A percentile compares a stretch with the other conserved stretches of the same genome.
Evolutionary conservation across 441 rosid species (phyloP).

Genomic region (Manihot esculenta): DNA sequence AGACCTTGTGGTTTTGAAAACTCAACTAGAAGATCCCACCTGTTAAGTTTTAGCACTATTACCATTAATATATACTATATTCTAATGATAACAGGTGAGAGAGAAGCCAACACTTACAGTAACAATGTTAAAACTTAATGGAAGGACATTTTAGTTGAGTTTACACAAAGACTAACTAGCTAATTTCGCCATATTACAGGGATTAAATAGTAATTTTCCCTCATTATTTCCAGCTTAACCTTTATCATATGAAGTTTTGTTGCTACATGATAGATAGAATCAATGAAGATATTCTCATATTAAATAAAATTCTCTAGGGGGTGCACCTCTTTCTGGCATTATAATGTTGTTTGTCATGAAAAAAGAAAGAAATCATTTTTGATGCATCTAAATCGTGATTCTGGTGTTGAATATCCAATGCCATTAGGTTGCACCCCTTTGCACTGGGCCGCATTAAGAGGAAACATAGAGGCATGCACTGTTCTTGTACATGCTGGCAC

Average conservation of each 20-base stretch:
- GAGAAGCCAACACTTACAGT: no score
- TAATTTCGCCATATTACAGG: no score
- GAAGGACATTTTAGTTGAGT: no score
- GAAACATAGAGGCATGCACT: slow-evolving; percentile 75
- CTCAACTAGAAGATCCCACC: no score
- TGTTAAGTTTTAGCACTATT: no score
- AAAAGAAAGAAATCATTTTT: not conserved
- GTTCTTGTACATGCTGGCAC: slow-evolving; percentile 88
- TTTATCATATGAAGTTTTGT: not conserved
- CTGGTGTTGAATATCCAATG: slow-evolving; percentile 23
- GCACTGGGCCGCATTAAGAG: slow-evolving; percentile 90
- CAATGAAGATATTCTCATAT: not conserved
- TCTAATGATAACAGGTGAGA: no score
- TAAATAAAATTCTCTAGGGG: not conserved
- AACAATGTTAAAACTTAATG: no score
- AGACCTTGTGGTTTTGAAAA: no score
- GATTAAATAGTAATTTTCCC: no score
- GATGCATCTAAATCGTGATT: not conserved
- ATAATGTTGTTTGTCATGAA: not conserved
- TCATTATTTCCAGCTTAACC: not conserved
- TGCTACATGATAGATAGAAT: not conserved
- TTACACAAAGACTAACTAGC: no score
- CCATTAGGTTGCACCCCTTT: slow-evolving; percentile 88
- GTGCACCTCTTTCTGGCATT: not conserved
- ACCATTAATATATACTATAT: no score